Conservation (phyloP, 805 yeast species). For the Yarrowia osloensis region DNA sequence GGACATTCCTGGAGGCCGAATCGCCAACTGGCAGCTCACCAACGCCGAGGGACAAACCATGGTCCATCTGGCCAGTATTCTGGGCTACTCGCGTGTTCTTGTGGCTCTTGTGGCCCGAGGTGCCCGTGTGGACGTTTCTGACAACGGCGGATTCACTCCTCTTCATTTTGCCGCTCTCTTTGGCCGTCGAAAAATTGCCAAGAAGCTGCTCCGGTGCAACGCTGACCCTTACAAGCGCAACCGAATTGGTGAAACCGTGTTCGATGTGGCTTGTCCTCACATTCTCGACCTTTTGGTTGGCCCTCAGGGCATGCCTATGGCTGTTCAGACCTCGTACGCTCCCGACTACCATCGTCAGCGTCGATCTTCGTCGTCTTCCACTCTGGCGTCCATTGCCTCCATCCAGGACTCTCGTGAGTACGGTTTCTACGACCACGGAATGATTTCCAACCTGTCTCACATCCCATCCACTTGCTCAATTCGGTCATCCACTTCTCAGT, state of each 20-base stretch:
- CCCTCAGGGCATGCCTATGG: neutral
- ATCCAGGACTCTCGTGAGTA: conserved; percentile 23
- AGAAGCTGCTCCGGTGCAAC: conserved; percentile 48
- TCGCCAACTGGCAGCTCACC: conserved; percentile 30
- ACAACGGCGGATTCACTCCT: conserved; percentile 82
- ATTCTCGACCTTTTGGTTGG: conserved; percentile 18
- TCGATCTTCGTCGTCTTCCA: conserved; percentile 35
- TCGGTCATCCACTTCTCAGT: conserved; percentile 13
- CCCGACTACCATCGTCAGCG: conserved; percentile 2
- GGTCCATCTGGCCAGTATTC: conserved; percentile 79
- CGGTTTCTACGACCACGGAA: conserved; percentile 22
- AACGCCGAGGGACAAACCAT: conserved; percentile 64
- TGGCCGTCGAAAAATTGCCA: conserved; percentile 70
- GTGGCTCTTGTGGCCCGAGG: conserved; percentile 64
- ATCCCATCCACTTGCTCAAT: conserved; percentile 20
- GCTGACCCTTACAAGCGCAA: conserved; percentile 24
- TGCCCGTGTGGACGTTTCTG: conserved; percentile 63
- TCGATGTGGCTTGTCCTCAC: conserved; percentile 19
- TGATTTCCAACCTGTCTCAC: conserved; percentile 17
- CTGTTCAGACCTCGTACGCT: neutral
- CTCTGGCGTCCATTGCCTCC: conserved; percentile 33
- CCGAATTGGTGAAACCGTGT: conserved; percentile 15
- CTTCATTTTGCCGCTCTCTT: conserved; percentile 79
- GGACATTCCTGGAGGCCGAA: conserved; percentile 22
- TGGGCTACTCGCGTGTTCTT: conserved; percentile 68